Evolutionary conservation across 1,139 yeast genomes (phyloP).

Genomic region (Nakaseomyces bracarensis): DNA sequence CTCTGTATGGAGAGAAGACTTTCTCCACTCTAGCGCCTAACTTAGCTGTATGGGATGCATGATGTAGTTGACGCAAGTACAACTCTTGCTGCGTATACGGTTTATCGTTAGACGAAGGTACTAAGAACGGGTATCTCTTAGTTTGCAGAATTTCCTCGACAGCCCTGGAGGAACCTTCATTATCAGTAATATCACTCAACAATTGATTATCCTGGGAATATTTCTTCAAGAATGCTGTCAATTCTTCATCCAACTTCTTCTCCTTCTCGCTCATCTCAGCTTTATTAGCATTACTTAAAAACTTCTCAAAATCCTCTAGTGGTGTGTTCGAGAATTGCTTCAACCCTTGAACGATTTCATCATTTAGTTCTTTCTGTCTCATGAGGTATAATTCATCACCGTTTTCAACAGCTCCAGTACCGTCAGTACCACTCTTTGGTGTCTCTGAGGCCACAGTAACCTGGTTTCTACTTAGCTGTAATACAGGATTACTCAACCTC

Average conservation of each 20-base stretch:
- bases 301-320: conserved; percentile 8
- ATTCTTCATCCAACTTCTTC: conserved; percentile 27
- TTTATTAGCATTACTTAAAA: not conserved
- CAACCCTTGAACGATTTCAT: conserved; percentile 19
- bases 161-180: conserved; percentile 12
- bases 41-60: conserved; percentile 37
- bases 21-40: conserved; percentile 61
- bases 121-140: conserved; percentile 31
- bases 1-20: conserved; percentile 54
- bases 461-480: not conserved
- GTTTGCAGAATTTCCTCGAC: conserved; percentile 10
- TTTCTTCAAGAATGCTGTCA: conserved; percentile 24
- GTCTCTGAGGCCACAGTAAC: not conserved
- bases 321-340: conserved; percentile 20
- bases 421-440: not conserved
- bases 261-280: conserved; percentile 19
- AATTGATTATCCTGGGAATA: conserved; percentile 23
- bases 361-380: conserved; percentile 26
- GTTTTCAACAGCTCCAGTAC: not conserved
- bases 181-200: conserved; percentile 9
- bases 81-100: conserved; percentile 71
- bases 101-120: conserved; percentile 34
- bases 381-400: conserved; percentile 18
- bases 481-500: not conserved
- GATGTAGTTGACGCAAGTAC: conserved; percentile 58